Base-by-base conservation (phyloP, 164 flowering plant species). In the Nelumbo lutea region DNA sequence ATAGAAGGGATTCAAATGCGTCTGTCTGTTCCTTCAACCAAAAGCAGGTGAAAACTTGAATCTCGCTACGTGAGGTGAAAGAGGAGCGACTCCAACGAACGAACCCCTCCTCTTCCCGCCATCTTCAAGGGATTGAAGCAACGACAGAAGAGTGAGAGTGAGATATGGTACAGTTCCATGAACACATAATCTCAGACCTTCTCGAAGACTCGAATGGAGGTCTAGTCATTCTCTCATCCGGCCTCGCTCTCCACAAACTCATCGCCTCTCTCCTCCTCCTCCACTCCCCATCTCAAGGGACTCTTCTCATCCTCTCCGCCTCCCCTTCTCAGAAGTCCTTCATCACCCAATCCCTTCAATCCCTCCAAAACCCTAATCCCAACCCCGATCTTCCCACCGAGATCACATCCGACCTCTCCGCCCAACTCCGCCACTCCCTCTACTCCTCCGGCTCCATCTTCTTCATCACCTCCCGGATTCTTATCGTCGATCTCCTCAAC, bases 381-480 rank as follows among this genome's bases (percentile, higher is more conserved):
- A 44, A 50, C 73, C 75, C 78, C 50, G 59, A 47, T 14, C 70
- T 53, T 8, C 81, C 81, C 41, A 41, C 81, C 11, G 94, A 91
- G n/a, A 87, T 93, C 89, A 76, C 98, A 64, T 81, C 90, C 73
- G 97, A 96, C 0, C 88, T 88, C 59, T 82, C 92, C 56, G 65
- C 80, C 58, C 72, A 71, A 64, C 85, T 81, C 45, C 91, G 98
- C 53, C 83, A 66, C 72, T 73, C 87, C n/a, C 91, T 96, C 59
- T 96, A 96, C 80, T 48, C 88, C 68, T 84, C 93, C 68, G 84
- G 86, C 43, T 73, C 75, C 7, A 61, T 79, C 46, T 81, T 79
- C 76, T 88, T 91, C 83, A 74, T 96, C 80, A 93, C 99, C 14
- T 76, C 99, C 2, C 81, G 99, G 7, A 90, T 96, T 68, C 84